phyloP scores from a whole-genome alignment of 805 yeast genomes.

The Candida orba region DNA sequence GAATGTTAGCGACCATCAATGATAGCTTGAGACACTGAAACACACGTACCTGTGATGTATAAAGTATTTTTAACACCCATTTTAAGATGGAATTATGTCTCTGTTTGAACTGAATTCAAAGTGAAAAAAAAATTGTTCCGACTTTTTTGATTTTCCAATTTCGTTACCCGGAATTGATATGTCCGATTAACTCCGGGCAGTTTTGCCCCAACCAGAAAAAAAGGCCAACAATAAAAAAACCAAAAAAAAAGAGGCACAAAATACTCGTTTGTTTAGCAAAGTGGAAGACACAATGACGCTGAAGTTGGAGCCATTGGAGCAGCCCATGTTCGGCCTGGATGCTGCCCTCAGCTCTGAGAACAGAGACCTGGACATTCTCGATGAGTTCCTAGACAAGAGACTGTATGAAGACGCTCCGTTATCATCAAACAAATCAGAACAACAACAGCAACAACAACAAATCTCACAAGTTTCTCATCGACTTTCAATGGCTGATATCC shows the following conservation, averaged over 20 bases:
- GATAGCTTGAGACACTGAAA: no score
- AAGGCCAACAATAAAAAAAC: background rate
- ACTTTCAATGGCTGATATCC: background rate
- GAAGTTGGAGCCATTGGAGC: slow-evolving; percentile 17
- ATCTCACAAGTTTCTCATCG: background rate
- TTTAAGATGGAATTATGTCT: background rate
- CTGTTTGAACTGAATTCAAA: no score
- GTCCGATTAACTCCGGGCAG: background rate
- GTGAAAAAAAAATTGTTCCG: background rate
- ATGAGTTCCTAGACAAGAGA: slow-evolving; percentile 32
- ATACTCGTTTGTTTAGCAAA: background rate
- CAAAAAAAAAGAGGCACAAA: background rate
- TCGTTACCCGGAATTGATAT: background rate
- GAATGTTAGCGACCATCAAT: background rate
- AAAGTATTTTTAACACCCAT: slow-evolving; percentile 33
- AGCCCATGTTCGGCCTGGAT: slow-evolving; percentile 7
- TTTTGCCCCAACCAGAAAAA: no score
- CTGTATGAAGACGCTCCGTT: slow-evolving; percentile 15
- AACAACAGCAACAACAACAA: background rate
- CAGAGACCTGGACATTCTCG: slow-evolving; percentile 39
- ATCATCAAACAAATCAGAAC: background rate
- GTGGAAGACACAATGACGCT: slow-evolving; percentile 6
- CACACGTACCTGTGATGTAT: slow-evolving; percentile 39
- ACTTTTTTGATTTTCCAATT: no score
- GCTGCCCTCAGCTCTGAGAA: slow-evolving; percentile 7